Base-by-base conservation (phyloP, 805 yeast species). In the Myxozyma geophila region DNA sequence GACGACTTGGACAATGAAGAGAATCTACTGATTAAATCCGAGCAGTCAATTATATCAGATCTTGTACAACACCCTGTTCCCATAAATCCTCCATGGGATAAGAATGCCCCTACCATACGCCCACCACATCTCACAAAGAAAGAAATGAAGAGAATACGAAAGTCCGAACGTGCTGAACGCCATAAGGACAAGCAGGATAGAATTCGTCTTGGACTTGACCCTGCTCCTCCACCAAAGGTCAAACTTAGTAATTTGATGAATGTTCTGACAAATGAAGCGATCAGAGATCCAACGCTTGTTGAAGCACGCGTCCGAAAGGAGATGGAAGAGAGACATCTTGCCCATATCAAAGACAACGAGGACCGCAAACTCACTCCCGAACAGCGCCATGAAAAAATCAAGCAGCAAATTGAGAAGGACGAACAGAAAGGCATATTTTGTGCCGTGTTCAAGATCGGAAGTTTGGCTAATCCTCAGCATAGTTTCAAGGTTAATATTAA, bases 161-260 rank as follows among this genome's bases (percentile, higher is more conserved):
- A 87, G 64, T 87, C 87, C 63, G 87, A 84, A 54, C 80, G 98
- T 61, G 83, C 86, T 51, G 80, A 81, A 47, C 79, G 76, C 64
- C 84, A 85, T 65, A 86, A 87, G 70, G 95, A 87, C 52, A 81
- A 83, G 62, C 96, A 90, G 72, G 93, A 90, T 69, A 79, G 88
- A 52, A 87, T 92, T 28, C 83, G 86, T 62, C 77, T 90, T 5
- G 99, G 99, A 0, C 76, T 92, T 19, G 90, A 88, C 53, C 88
- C 96, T 0, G 88, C 96, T 5, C 97, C 97, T 0, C 88, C 88
- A 6, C 96, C 97, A 2, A 95, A 93, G 74, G 88, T 95, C 33
- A 90, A 88, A 71, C 78, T 91, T 50, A 84, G 88, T 49, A 95
- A 93, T 73, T 81, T 95, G 75, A 90, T 91, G 92, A 88, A 83